Percentiles rank a stretch among this genome's conserved stretches.
Evolutionary conservation across 2,329 filamentous ascomycete species (phyloP).

Genomic region (Sphaerulina vaccinii): DNA sequence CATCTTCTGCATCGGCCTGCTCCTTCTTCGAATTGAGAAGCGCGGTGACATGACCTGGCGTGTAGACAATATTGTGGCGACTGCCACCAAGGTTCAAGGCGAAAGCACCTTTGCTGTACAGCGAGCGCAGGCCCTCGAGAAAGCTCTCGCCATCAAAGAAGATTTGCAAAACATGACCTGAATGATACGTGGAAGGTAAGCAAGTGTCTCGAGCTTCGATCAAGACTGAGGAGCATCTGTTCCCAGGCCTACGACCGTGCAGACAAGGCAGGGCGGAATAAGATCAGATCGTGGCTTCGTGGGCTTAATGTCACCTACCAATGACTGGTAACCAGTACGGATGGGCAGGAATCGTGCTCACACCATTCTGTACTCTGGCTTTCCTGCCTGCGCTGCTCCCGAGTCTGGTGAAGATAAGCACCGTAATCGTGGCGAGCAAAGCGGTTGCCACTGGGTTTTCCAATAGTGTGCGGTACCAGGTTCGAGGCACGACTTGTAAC

Average conservation of each 20-base stretch:
- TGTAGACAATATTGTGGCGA: conserved; percentile 52
- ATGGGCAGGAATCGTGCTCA: conserved; percentile 37
- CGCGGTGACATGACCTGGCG: conserved; percentile 47
- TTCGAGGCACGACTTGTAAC: neutral
- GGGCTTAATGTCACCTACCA: conserved; percentile 23
- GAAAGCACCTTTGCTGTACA: conserved; percentile 45
- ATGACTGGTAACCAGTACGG: conserved; percentile 62
- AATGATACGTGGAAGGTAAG: neutral
- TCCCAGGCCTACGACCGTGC: too few species aligned
- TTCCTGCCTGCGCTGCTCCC: conserved; percentile 20
- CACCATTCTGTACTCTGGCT: conserved; percentile 25
- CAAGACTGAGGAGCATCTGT: too few species aligned
- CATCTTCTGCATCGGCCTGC: conserved; percentile 32
- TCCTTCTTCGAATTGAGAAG: conserved; percentile 41
- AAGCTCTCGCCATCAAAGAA: conserved; percentile 47
- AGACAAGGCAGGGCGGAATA: too few species aligned
- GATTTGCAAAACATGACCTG: conserved; percentile 52
- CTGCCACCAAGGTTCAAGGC: conserved; percentile 51
- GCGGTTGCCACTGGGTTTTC: neutral
- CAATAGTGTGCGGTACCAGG: conserved; percentile 1
- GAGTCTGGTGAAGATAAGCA: conserved; percentile 25
- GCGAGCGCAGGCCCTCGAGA: conserved; percentile 43
- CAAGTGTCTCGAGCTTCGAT: too few species aligned
- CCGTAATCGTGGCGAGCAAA: conserved; percentile 14
- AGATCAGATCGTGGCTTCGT: neutral